Percentiles rank a stretch among this genome's conserved stretches.
These are phyloP conservation scores for Mycena rebaudengoi DNA, from an alignment of 768 basidiomycete genomes.

Conservation along the genomic window DNA sequence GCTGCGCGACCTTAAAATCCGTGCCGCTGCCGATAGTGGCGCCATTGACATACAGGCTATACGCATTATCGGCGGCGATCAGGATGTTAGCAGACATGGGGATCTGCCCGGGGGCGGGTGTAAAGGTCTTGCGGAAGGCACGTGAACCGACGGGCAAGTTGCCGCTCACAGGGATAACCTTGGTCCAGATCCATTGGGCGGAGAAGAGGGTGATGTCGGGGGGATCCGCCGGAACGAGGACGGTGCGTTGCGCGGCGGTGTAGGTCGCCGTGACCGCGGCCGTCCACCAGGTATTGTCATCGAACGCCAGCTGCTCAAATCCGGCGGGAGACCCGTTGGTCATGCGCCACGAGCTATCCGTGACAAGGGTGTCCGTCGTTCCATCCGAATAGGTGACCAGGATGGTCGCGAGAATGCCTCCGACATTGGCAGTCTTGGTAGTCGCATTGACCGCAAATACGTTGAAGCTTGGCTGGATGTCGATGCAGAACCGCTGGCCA, in stretches of 20 bases:
- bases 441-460: not conserved
- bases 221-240: not conserved
- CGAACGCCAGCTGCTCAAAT: slow-evolving; percentile 2
- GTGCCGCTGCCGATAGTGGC: not conserved
- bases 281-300: not conserved
- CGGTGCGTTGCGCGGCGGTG: not conserved
- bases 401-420: not conserved
- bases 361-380: not conserved
- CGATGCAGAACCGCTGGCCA: not conserved
- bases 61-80: not conserved
- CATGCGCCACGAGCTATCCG: not conserved
- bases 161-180: not conserved
- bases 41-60: not conserved
- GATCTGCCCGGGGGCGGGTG: not conserved
- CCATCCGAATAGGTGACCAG: slow-evolving; percentile 2
- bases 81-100: not conserved
- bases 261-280: not conserved
- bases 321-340: not conserved
- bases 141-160: not conserved
- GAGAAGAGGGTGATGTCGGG: not conserved
- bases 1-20: not conserved
- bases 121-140: not conserved
- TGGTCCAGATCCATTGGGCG: slow-evolving; percentile 3
- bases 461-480: not conserved
- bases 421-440: not conserved